Evolutionary conservation across 805 yeast species (phyloP), one percentile per base, ranked within the genome.

Genomic region (Candida arabinofermentans): DNA sequence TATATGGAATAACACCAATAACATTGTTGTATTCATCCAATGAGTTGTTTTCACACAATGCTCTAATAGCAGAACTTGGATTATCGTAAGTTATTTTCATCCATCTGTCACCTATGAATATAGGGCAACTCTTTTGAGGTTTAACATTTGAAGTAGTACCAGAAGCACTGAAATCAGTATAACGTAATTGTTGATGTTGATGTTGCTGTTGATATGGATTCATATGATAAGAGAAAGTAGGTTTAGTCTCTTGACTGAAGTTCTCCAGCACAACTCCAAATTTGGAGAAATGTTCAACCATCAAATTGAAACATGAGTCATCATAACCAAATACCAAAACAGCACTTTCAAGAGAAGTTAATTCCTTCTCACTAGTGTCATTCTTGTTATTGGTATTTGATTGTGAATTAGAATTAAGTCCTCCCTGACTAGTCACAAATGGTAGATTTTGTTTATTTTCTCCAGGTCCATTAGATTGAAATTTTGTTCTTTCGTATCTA

Each of bases 321-420:
- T 95, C 88, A 59, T 87, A 91, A 1, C 98, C 98, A 64, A 85
- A 88, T 3, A 91, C 87, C 23, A 90, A 65, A 1, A 91, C 84
- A 0, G 96, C 85, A 36, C 79, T 71, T 41, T 80, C 88, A 26
- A 62, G 34, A 2, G 47, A 37, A 16, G 38, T 38, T 7, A 24
- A 22, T 51, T 42, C 59, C 45, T 32, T 50, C 43, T 44, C 64
- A 52, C 12, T 67, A 58, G 43, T 60, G 55, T 48, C 47, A 8
- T 39, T 39, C 12, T 36, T 27, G 18, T 24, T 21, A 34, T 12
- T 23, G 3, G 18, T 24, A 4, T 36, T 22, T 16, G 40, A 37
- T 33, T 18, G 24, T 26, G 31, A 12, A 13, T 8, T 26, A 17
- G 38, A 17, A 12, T 8, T n/a, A 10, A 16, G 17, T 17, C 19